phyloP scores from a whole-genome alignment of 1,139 yeast genomes.

The Yamadazyma blattariae region DNA sequence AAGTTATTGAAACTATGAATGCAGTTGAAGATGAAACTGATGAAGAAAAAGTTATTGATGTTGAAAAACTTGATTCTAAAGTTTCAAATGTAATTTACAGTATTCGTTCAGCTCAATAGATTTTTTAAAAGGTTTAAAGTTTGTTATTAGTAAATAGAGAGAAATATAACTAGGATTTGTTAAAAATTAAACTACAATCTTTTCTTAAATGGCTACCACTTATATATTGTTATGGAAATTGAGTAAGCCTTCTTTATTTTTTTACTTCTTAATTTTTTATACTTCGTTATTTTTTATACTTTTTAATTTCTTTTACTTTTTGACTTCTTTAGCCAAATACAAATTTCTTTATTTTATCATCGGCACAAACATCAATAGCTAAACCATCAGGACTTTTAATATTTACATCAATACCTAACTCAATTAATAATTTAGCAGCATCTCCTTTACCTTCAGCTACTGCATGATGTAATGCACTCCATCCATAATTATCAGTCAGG shows the following conservation, averaged over 20 bases:
- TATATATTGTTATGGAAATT: too few relatives aligned
- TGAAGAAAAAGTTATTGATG: not conserved
- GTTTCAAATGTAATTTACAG: not conserved
- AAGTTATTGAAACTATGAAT: not conserved
- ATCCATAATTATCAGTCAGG: slow-evolving; percentile 66
- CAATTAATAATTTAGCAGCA: slow-evolving; percentile 59
- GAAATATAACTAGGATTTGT: too few relatives aligned
- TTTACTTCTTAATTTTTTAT: too few relatives aligned
- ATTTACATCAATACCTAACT: slow-evolving; percentile 64
- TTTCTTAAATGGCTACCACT: too few relatives aligned
- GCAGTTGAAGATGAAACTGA: not conserved
- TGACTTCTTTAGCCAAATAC: slow-evolving; percentile 12
- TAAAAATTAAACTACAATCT: too few relatives aligned
- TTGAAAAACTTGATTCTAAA: not conserved
- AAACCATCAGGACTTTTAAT: slow-evolving; percentile 52
- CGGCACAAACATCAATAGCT: slow-evolving; percentile 30
- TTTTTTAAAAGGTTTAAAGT: too few relatives aligned
- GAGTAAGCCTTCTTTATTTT: too few relatives aligned
- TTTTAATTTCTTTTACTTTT: too few relatives aligned
- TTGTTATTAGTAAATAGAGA: too few relatives aligned
- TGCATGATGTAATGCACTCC: slow-evolving; percentile 91
- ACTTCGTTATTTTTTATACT: too few relatives aligned
- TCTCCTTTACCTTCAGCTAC: slow-evolving; percentile 90
- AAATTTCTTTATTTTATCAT: slow-evolving; percentile 12
- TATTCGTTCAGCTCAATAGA: too few relatives aligned